Evolutionary conservation across 2,329 filamentous ascomycete species (phyloP).

Genomic region (Sclerotinia trifoliorum): DNA sequence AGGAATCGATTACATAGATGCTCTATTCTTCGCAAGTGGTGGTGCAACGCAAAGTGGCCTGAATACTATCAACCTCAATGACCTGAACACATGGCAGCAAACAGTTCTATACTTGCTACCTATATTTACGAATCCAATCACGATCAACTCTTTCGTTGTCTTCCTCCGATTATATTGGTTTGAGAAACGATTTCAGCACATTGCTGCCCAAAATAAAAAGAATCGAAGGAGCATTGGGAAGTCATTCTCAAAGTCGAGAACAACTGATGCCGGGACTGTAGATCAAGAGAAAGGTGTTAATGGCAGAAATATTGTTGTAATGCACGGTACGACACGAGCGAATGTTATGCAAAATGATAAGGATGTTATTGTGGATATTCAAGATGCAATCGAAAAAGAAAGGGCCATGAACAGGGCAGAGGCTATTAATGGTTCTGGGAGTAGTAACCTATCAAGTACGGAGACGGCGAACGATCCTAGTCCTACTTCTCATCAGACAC

Average conservation of each 20-base stretch:
- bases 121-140: slow-evolving; percentile 78
- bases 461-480: slow-evolving; percentile 23
- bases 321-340: slow-evolving; percentile 55
- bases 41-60: slow-evolving; percentile 88
- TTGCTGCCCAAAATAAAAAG: slow-evolving; percentile 70
- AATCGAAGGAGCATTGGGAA: slow-evolving; percentile 64
- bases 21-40: slow-evolving; percentile 83
- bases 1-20: slow-evolving; percentile 75
- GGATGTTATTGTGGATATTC: slow-evolving; percentile 42
- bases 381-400: slow-evolving; percentile 27
- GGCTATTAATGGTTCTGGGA: slow-evolving; percentile 26
- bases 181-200: slow-evolving; percentile 87
- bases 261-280: slow-evolving; percentile 46
- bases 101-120: slow-evolving; percentile 68
- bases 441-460: slow-evolving; percentile 26
- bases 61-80: slow-evolving; percentile 73
- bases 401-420: slow-evolving; percentile 28
- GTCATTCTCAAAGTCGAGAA: slow-evolving; percentile 56
- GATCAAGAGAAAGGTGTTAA: slow-evolving; percentile 58
- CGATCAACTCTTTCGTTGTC: slow-evolving; percentile 81
- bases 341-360: slow-evolving; percentile 59
- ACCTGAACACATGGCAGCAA: slow-evolving; percentile 70
- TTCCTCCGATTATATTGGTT: slow-evolving; percentile 97
- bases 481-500: slow-evolving; percentile 25
- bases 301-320: slow-evolving; percentile 63